Percentiles rank a stretch among this genome's conserved stretches.
These are phyloP conservation scores for Pichia membranifaciens DNA, from an alignment of 805 yeast genomes.

Conservation along the genomic window DNA sequence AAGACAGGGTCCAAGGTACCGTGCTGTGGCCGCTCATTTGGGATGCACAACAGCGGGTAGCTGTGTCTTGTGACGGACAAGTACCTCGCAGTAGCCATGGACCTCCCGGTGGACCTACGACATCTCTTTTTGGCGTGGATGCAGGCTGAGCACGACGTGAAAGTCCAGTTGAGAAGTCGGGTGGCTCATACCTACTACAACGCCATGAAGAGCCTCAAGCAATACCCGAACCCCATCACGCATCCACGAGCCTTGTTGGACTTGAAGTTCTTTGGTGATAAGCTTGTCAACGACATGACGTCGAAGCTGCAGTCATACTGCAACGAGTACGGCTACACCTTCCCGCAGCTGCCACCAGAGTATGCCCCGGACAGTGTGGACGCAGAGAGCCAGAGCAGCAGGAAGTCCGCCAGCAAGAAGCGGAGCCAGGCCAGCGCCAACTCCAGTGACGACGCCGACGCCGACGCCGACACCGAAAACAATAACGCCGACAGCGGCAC, in stretches of 20 bases:
- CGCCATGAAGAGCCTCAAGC: slow-evolving; percentile 50
- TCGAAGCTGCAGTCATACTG: slow-evolving; percentile 50
- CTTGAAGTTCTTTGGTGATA: slow-evolving; percentile 68
- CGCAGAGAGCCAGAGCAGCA: neutral
- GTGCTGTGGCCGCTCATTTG: no score
- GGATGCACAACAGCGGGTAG: no score
- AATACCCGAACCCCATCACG: slow-evolving; percentile 38
- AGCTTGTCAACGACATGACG: slow-evolving; percentile 49
- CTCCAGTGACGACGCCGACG: neutral
- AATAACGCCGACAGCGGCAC: neutral
- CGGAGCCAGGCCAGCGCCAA: slow-evolving; percentile 1
- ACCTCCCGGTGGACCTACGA: slow-evolving; percentile 43
- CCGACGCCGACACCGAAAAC: neutral
- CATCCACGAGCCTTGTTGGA: slow-evolving; percentile 54
- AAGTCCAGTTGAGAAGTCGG: slow-evolving; percentile 5
- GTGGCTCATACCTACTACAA: slow-evolving; percentile 45
- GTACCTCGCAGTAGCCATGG: no score
- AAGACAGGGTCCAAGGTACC: no score
- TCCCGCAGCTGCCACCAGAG: slow-evolving; percentile 33
- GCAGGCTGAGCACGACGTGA: slow-evolving; percentile 39
- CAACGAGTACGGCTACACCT: slow-evolving; percentile 38
- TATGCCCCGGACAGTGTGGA: neutral
- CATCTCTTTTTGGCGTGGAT: slow-evolving; percentile 53
- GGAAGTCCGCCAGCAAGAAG: slow-evolving; percentile 1
- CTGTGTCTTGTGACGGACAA: no score